Evolutionary conservation across 371 early-diverging fungal genomes (phyloP).

Genomic region (Rhizopus stolonifer): DNA sequence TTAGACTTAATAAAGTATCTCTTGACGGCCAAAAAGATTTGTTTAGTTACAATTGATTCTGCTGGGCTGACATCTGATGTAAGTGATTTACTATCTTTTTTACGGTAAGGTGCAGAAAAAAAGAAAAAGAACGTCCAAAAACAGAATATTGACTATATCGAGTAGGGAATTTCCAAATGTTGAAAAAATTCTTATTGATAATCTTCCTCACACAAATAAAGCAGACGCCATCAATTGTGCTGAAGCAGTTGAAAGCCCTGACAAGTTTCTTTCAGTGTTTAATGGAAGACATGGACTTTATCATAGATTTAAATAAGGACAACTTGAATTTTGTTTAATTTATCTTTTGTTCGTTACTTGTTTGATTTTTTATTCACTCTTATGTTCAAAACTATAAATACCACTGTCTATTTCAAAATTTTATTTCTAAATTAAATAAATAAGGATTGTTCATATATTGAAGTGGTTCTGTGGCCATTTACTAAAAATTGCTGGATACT

Average conservation of each 20-base stretch:
- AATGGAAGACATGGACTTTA: constrained; percentile 5
- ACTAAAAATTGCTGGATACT: constrained; percentile 10
- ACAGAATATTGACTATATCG: too few relatives aligned
- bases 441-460: background rate
- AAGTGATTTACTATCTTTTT: too few relatives aligned
- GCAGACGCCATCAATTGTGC: constrained; percentile 2
- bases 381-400: constrained; percentile 5
- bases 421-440: constrained; percentile 3
- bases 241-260: constrained; percentile 8
- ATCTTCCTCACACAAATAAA: background rate
- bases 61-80: too few relatives aligned
- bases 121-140: too few relatives aligned
- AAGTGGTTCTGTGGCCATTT: too few relatives aligned
- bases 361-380: background rate
- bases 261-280: constrained; percentile 7
- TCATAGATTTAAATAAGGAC: constrained; percentile 7
- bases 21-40: background rate
- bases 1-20: constrained; percentile 9
- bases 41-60: too few relatives aligned
- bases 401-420: background rate
- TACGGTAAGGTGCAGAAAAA: too few relatives aligned
- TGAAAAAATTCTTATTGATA: too few relatives aligned
- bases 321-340: constrained; percentile 6
- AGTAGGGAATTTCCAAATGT: too few relatives aligned
- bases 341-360: background rate